Evolutionary conservation across 2,329 filamentous ascomycete genomes (phyloP), one percentile per base, ranked within the genome.

Genomic region (Aspergillus piperis): DNA sequence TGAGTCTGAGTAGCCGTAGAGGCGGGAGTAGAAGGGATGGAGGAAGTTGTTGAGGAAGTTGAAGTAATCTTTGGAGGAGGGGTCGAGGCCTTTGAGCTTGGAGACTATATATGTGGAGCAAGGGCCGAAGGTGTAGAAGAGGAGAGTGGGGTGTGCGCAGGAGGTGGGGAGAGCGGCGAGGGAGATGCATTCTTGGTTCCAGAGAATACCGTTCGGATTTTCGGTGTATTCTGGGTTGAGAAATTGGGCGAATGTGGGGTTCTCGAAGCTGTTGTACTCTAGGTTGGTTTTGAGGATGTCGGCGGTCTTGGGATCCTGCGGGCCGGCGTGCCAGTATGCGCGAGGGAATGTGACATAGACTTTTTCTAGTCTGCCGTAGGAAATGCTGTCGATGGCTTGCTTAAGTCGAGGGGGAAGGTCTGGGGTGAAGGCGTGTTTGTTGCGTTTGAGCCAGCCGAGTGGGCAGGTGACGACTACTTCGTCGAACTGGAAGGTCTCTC

Each of bases 151-250:
- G 61, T 96, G 92, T 0, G 88, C 83, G 54, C 80, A 81, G 1
- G 78, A 70, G 0, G 71, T 67, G 0, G 85, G 82, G 2, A 96
- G 81, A 2, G 88, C 86, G 44, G 89, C 88, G 21, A 96, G 83
- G 60, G 94, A 92, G 60, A 96, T 82, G 56, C 87, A 84, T 77
- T 94, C 89, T 74, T 91, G 89, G 63, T 87, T 86, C 90, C 91
- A 95, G 61, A 81, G 76, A 5, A 82, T 68, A 1, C 86, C 84
- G 66, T 90, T 89, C 1, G 86, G 84, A 54, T 83, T 77, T 0
- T 79, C 63, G 0, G 88, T 83, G 72, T 96, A 96, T 2, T 71
- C 75, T 2, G 92, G 92, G 0, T 86, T 78, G 38, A 92, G 83
- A 84, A 91, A 96, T 70, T 92, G 88, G 47, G 86, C 87, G 75